A percentile compares a stretch with the other conserved stretches of the same genome.
Conservation (phyloP, 1,284 basidiomycete species). For the Boletellus sp. region DNA sequence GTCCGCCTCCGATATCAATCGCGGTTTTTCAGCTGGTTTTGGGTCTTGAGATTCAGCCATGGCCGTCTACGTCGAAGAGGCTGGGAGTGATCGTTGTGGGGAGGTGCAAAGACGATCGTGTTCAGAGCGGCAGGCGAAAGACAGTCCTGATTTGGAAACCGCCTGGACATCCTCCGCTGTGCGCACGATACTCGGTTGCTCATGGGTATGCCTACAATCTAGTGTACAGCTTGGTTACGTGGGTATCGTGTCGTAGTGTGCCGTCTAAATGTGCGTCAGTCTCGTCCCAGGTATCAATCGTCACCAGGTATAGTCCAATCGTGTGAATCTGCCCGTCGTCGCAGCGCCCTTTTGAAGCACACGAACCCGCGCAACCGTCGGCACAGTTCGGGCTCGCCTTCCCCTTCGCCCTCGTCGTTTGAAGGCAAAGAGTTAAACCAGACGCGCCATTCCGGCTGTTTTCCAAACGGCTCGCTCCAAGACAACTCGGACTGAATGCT, state of each 20-base stretch:
- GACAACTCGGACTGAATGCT: slow-evolving; percentile 43
- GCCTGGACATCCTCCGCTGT: background rate
- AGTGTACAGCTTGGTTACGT: slow-evolving; percentile 26
- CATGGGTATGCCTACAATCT: slow-evolving; percentile 19
- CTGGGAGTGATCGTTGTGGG: slow-evolving; percentile 7
- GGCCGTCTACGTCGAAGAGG: slow-evolving; percentile 10
- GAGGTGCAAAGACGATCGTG: slow-evolving; percentile 7
- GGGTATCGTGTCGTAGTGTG: slow-evolving; percentile 24
- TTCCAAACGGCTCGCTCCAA: slow-evolving; percentile 52
- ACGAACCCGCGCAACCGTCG: slow-evolving; percentile 40
- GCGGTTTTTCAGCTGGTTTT: slow-evolving; percentile 44
- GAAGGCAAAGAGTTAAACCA: slow-evolving; percentile 42
- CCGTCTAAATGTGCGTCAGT: slow-evolving; percentile 18
- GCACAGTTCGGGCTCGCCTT: slow-evolving; percentile 28
- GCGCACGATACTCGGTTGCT: background rate
- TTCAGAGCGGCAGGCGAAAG: slow-evolving; percentile 1
- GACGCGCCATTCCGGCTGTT: slow-evolving; percentile 50
- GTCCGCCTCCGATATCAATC: slow-evolving; percentile 64
- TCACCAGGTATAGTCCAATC: slow-evolving; percentile 16
- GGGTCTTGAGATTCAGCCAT: slow-evolving; percentile 56
- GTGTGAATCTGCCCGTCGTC: slow-evolving; percentile 3
- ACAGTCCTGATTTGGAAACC: slow-evolving; percentile 24
- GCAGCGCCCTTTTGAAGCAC: slow-evolving; percentile 32
- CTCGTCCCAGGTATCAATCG: slow-evolving; percentile 19
- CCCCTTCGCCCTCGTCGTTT: slow-evolving; percentile 19